A percentile compares a stretch with the other conserved stretches of the same genome.
These are phyloP conservation scores for Aegle marmelos DNA, from an alignment of 345 rosid species.

Conservation along the genomic window DNA sequence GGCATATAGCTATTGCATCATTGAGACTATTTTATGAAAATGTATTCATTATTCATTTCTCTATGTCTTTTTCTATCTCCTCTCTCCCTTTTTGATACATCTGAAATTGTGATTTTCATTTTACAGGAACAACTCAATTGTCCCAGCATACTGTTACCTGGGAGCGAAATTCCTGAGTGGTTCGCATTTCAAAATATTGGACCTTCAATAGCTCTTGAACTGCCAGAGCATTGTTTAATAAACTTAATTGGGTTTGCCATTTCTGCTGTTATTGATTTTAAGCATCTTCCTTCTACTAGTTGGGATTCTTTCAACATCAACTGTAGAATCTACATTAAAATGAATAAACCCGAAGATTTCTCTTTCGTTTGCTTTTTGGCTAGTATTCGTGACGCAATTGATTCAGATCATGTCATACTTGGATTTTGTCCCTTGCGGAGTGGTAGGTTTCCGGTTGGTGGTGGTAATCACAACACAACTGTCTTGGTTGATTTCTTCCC, in stretches of 20 bases:
- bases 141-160: neutral
- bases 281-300: neutral
- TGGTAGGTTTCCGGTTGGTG: neutral
- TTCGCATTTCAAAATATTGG: neutral
- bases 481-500: fast-evolving
- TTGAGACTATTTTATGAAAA: neutral
- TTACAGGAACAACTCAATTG: neutral
- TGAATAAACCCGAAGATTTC: neutral
- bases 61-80: neutral
- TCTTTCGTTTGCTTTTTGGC: neutral
- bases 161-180: constrained; percentile 4
- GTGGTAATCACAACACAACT: neutral
- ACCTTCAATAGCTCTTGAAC: neutral
- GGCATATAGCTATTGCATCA: neutral
- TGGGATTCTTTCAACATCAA: neutral
- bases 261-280: neutral
- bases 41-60: neutral
- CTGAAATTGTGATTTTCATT: neutral
- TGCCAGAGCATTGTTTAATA: neutral
- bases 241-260: neutral
- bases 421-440: neutral
- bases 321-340: neutral
- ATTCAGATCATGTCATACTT: neutral
- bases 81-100: neutral
- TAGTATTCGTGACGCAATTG: neutral